Base-by-base conservation (phyloP, 306 rosid genomes). In the Fragaria ananassa region DNA sequence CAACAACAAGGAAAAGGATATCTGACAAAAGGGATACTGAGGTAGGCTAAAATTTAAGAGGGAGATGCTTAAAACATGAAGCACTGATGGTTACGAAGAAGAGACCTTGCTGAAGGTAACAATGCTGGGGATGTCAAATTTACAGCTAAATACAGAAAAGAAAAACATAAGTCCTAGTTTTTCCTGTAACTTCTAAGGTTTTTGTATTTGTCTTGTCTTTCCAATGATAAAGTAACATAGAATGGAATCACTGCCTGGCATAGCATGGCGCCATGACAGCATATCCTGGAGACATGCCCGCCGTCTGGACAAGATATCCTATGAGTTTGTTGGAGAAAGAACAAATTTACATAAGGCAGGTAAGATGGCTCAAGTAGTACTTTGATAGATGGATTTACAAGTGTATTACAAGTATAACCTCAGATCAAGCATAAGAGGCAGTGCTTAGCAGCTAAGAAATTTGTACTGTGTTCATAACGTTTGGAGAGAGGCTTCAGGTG, bases 401-500 rank as follows among this genome's bases (percentile, higher is more conserved):
- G 46, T 42, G 34, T 21, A 5, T 75, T 75, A 51, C 84, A 71
- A 21, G 63, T 76, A 63, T 17, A 31, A 60, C 31, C 72, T 76
- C 21, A 5, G 56, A 49, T 56, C 23, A 19, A 60, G 53, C 15
- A 19, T 41, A 68, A 44, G 37, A 47, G 6, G 17, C 19, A 65
- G 8, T 18, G 39, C 77, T 81, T 25, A 65, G 70, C 70, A 37
- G 27, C 70, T 42, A 39, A 41, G 12, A 58, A 51, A 64, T 19
- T 23, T 56, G 60, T 64, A 29, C 45, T 65, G 39, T 45, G 75
- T 80, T 91, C 77, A 86, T 14, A 76, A 76, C 46, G 83, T 78
- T 76, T 81, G 94, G 18, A 86, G 93, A 70, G 90, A 65, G 6
- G 76, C 83, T 72, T 88, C 79, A 45, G 87, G 78, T 64, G 83